Evolutionary conservation across 768 basidiomycete species (phyloP), one percentile per base, ranked within the genome.

Genomic region (Galerina marginata): DNA sequence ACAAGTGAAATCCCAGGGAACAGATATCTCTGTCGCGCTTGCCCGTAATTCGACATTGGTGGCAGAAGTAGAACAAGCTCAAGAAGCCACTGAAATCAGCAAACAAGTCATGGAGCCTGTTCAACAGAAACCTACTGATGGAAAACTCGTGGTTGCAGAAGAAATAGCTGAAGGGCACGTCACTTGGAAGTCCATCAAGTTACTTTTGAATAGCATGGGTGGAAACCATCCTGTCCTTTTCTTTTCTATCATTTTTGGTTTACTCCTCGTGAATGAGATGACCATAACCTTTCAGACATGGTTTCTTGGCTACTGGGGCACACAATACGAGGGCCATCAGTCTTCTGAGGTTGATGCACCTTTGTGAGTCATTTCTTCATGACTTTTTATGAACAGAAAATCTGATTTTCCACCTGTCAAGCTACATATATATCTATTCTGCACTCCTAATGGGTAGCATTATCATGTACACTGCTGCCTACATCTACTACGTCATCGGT

Each of bases 71-170:
- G 36, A 58, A 40, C 63, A 75, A 50, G 66, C 69, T 20, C 63
- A 67, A n/a, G 45, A 75, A 26, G 63, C 61, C 15, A 67, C 69
- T 3, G 65, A 72, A 56, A 71, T 75, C 33, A 53, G 12, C 16
- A 43, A 60, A 14, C 64, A 69, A 26, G 70, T 50, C 37, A 11
- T 55, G 3, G 57, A 70, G 14, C 58, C 26, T 9, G 26, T 58
- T 4, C 66, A 64, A 50, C 59, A 65, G 7, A 64, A 71, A 39
- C 55, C 60, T 9, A 64, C 68, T 53, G 78, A 79, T 51, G 87
- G 87, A 4, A 87, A 88, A 67, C 75, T 90, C 15, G 79, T 88
- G 42, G 71, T 86, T 4, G 80, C 79, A 0, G 89, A 90, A 67
- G 89, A 90, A 69, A 77, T 88, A 42, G 80, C 76, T 9, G 77